Conservation (phyloP, 352 stramenopile genomes). For the Globisporangium spinosum region DNA sequence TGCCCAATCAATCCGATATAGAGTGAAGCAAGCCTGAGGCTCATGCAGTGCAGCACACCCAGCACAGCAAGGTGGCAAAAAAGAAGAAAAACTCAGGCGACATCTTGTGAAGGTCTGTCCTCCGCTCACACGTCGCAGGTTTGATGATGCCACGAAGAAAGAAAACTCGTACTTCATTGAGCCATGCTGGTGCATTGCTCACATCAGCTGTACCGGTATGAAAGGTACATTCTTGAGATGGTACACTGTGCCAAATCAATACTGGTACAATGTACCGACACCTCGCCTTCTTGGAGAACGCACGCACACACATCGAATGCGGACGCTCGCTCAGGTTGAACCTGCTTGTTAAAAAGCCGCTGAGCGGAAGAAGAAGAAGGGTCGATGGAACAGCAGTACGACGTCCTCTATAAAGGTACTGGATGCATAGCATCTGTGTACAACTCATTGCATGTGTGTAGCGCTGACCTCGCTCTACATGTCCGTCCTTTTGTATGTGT, state of each 20-base stretch:
- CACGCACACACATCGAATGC: not conserved
- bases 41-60: not conserved
- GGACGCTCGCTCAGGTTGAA: constrained; percentile 8
- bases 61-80: not conserved
- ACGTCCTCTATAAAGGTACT: constrained; percentile 78
- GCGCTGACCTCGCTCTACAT: not conserved
- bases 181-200: not conserved
- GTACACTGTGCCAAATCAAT: not conserved
- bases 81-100: not conserved
- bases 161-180: not conserved
- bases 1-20: not conserved
- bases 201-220: not conserved
- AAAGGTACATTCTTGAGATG: not conserved
- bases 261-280: not conserved
- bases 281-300: not conserved
- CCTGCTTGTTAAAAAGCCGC: not conserved
- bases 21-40: not conserved
- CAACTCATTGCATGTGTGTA: not conserved
- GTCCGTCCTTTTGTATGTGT: not conserved
- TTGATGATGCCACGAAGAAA: not conserved
- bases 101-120: not conserved
- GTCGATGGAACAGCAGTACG: constrained; percentile 61
- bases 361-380: not conserved
- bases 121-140: constrained; percentile 3
- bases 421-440: not conserved